Evolutionary conservation across 768 basidiomycete species (phyloP), one percentile per base, ranked within the genome.

Genomic region (Asterophora lycoperdoides): DNA sequence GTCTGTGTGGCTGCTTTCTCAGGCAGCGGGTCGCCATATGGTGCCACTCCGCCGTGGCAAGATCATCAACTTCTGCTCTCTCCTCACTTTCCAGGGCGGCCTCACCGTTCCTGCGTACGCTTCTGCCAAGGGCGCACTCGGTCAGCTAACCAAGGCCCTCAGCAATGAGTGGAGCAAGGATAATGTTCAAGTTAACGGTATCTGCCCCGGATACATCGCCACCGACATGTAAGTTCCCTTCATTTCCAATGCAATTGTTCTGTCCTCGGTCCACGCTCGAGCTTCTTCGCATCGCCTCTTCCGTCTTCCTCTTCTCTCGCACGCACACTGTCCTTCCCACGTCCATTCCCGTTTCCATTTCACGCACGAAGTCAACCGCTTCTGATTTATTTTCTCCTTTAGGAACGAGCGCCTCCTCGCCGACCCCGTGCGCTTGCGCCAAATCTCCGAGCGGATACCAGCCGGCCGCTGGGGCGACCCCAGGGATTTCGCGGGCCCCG

Each of bases 151-250:
- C 20, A 93, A 93, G 68, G 86, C 92, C 2, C 79, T 95, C 59
- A 84, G 86, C 59, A 96, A 96, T 66, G 93, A 95, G 65, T 96
- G 93, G 93, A 86, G 88, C 52, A 76, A 78, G 59, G 79, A 89
- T 58, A 91, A 90, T 56, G 81, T 95, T 44, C 86, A 92, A 64
- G 90, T 94, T 14, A 93, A 94, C 62, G 86, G 78, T 18, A 88
- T 95, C 55, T 84, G 84, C 56, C 91, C 91, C 26, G 92, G 91
- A 28, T 93, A 93, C 66, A 84, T 94, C 59, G 78, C 79, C 20
- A 95, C 92, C 30, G 93, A 95, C 57, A 93, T 93, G 87, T 89
- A 67, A 66, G 68, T 70, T 28, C 37, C 40, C 23, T 26, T 13
- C 35, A 28, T 49, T 41, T 38, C 6, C 20, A 41, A 32, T 30